Percentiles rank a stretch among this genome's conserved stretches.
phyloP scores from a whole-genome alignment of 768 basidiomycete genomes.

The Rhizopogon salebrosus region DNA sequence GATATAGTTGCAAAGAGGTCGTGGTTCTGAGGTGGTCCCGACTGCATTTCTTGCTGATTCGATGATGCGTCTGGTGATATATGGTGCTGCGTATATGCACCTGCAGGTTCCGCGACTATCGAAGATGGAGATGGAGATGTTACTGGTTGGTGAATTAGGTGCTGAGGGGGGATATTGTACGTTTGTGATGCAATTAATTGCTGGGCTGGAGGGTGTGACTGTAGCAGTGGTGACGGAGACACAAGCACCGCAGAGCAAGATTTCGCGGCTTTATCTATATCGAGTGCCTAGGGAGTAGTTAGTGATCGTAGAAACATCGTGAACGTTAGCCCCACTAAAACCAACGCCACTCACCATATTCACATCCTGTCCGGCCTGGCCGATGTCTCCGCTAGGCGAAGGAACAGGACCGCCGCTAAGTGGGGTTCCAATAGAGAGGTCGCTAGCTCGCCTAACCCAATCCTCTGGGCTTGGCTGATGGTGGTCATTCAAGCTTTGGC shows the following conservation, averaged over 20 bases:
- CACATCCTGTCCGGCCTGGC: slow-evolving; percentile 30
- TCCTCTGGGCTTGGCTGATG: slow-evolving; percentile 53
- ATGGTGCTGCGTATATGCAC: slow-evolving; percentile 17
- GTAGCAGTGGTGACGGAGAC: slow-evolving; percentile 4
- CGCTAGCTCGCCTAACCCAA: slow-evolving; percentile 70
- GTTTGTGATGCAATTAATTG: slow-evolving; percentile 17
- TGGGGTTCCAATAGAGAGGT: slow-evolving; percentile 59
- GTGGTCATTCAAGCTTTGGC: slow-evolving; percentile 9
- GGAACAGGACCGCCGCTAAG: slow-evolving; percentile 7
- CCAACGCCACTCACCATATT: slow-evolving; percentile 36
- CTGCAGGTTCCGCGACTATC: background rate
- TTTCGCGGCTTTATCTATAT: background rate
- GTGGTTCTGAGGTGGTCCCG: background rate
- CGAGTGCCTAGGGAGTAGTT: background rate
- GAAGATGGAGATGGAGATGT: background rate
- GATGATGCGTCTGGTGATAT: slow-evolving; percentile 19
- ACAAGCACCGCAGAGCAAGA: background rate
- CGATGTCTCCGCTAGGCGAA: slow-evolving; percentile 3
- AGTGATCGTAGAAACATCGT: slow-evolving; percentile 4
- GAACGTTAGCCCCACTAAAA: slow-evolving; percentile 19
- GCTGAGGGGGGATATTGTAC: background rate
- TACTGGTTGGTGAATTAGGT: slow-evolving; percentile 3
- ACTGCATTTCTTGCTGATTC: slow-evolving; percentile 8
- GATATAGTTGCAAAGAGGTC: background rate
- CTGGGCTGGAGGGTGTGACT: slow-evolving; percentile 19